Conservation (phyloP, 2,329 filamentous ascomycete species). For the Aureobasidium mangrovei region DNA sequence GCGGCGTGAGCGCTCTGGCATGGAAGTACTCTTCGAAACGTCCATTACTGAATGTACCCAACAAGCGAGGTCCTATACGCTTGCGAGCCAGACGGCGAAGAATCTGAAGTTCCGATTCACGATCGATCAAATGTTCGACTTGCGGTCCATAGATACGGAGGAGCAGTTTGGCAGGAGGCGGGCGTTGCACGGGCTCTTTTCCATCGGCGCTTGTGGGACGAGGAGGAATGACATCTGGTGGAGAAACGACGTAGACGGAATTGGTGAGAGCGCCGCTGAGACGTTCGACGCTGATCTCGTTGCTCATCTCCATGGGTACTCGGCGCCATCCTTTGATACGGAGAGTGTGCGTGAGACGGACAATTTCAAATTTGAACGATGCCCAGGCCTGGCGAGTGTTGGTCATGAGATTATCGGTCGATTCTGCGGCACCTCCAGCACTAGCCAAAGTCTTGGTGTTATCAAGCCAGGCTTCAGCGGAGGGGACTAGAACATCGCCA, state of each 20-base stretch:
- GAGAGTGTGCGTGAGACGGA: conserved; percentile 80
- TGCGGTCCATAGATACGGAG: conserved; percentile 91
- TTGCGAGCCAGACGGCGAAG: conserved; percentile 78
- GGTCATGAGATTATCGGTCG: conserved; percentile 41
- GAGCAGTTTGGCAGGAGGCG: conserved; percentile 60
- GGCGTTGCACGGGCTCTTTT: conserved; percentile 17
- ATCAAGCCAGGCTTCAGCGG: conserved; percentile 75
- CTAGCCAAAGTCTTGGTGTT: conserved; percentile 85
- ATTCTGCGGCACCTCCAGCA: conserved; percentile 44
- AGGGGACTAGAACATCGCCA: conserved; percentile 72
- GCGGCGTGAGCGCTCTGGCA: conserved; percentile 67
- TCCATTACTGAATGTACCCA: conserved; percentile 90
- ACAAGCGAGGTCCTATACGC: conserved; percentile 80
- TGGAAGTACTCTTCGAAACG: conserved; percentile 94
- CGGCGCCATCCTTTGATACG: conserved; percentile 85
- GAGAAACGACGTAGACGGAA: conserved; percentile 87
- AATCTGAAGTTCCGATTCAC: conserved; percentile 80
- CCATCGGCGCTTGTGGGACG: conserved; percentile 29
- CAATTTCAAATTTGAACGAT: conserved; percentile 85
- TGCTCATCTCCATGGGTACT: conserved; percentile 63
- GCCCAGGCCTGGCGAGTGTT: conserved; percentile 53
- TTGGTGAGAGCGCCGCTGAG: conserved; percentile 92
- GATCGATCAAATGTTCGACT: conserved; percentile 90
- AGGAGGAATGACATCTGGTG: conserved; percentile 54
- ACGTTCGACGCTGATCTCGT: conserved; percentile 60